Percentiles rank a stretch among this genome's conserved stretches.
Conservation (phyloP, 805 yeast genomes). For the Suhomyces sp. region DNA sequence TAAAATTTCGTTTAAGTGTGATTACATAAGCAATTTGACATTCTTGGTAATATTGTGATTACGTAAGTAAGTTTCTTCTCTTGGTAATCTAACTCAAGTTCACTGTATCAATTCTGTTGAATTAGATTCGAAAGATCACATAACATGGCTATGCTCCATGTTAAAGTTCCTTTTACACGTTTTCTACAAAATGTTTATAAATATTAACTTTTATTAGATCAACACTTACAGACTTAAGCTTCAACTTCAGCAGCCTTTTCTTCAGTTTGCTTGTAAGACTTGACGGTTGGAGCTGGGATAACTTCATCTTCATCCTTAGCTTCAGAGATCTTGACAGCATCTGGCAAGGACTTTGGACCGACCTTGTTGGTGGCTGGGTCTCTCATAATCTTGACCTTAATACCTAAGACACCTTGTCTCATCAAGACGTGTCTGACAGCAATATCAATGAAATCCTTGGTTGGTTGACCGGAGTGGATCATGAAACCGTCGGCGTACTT, state of each 20-base stretch:
- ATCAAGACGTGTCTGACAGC: conserved; percentile 99
- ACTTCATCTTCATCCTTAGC: conserved; percentile 89
- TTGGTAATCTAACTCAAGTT: too few relatives aligned
- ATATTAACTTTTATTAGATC: conserved; percentile 6
- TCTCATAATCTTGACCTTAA: conserved; percentile 99
- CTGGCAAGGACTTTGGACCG: conserved; percentile 94
- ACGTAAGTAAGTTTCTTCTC: too few relatives aligned
- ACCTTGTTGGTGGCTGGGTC: conserved; percentile 86
- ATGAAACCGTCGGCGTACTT: conserved; percentile 99
- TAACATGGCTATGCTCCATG: too few relatives aligned
- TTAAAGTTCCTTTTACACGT: too few relatives aligned
- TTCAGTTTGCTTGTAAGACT: conserved; percentile 52
- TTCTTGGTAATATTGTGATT: too few relatives aligned
- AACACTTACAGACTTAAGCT: conserved; percentile 6
- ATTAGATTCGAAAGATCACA: too few relatives aligned
- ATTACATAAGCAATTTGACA: too few relatives aligned
- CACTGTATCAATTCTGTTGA: too few relatives aligned
- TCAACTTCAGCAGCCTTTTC: conserved; percentile 31
- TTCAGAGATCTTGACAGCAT: conserved; percentile 86
- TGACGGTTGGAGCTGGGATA: conserved; percentile 78
- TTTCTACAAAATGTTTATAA: too few relatives aligned
- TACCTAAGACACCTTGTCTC: conserved; percentile 99
- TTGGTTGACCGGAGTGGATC: conserved; percentile 99
- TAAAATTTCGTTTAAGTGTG: too few relatives aligned
- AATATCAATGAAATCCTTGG: conserved; percentile 95